A percentile compares a stretch with the other conserved stretches of the same genome.
Conservation (phyloP, 2,329 filamentous ascomycete genomes). For the Escovopsis sp. region DNA sequence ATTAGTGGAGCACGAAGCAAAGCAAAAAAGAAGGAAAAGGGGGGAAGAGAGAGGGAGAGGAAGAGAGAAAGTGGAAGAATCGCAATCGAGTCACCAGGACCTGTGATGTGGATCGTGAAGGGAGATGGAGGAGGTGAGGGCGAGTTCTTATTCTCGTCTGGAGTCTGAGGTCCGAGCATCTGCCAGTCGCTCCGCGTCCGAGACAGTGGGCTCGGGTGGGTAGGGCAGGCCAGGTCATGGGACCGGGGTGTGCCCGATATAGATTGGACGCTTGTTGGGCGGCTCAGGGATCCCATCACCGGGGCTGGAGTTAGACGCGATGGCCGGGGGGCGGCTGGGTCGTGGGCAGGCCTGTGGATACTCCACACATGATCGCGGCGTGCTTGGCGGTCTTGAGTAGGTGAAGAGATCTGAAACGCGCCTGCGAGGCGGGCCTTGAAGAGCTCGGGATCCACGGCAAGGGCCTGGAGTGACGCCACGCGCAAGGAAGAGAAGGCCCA, state of each 20-base stretch:
- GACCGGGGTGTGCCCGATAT: background rate
- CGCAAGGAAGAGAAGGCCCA: too few relatives aligned
- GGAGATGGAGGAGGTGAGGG: constrained; percentile 13
- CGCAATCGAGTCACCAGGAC: constrained; percentile 1
- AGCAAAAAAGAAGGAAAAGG: background rate
- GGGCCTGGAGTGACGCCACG: too few relatives aligned
- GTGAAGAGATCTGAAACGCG: constrained; percentile 5
- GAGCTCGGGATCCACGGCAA: too few relatives aligned
- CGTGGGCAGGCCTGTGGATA: constrained; percentile 1
- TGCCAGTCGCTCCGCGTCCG: background rate
- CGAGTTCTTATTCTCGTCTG: constrained; percentile 15
- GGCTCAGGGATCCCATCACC: constrained; percentile 5
- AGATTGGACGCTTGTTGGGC: constrained; percentile 1
- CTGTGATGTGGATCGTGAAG: constrained; percentile 5
- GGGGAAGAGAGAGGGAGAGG: constrained; percentile 4
- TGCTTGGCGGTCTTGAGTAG: background rate
- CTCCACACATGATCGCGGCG: background rate
- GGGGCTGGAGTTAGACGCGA: constrained; percentile 4
- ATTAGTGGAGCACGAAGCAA: background rate
- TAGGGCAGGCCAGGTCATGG: constrained; percentile 1
- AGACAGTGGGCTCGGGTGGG: background rate
- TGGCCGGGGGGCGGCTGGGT: background rate
- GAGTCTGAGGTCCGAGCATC: constrained; percentile 1
- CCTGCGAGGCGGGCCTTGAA: background rate
- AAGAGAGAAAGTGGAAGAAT: constrained; percentile 4